Conservation (phyloP, 176 grass and related monocot genomes). For the Cymbopogon citratus region DNA sequence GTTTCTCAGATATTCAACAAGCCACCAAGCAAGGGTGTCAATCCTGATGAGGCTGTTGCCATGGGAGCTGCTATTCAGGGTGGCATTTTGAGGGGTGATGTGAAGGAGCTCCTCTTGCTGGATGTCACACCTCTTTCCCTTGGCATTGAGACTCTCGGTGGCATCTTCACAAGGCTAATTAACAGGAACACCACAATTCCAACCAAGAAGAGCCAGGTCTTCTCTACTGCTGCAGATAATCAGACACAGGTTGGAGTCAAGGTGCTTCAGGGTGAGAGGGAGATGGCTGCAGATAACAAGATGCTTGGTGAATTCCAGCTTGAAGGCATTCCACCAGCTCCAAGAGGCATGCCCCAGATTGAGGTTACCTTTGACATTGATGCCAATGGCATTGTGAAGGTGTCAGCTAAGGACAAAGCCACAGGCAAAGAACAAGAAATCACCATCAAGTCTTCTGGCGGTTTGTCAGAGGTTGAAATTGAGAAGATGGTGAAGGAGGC, state of each 20-base stretch:
- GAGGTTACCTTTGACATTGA: slow-evolving; percentile 95
- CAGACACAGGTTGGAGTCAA: slow-evolving; percentile 84
- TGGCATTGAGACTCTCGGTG: slow-evolving; percentile 92
- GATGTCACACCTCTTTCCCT: slow-evolving; percentile 96
- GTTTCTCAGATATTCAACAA: slow-evolving; percentile 91
- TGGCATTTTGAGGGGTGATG: slow-evolving; percentile 94
- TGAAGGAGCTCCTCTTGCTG: slow-evolving; percentile 96
- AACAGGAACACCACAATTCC: slow-evolving; percentile 96
- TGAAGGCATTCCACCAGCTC: slow-evolving; percentile 85
- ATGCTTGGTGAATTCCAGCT: slow-evolving; percentile 96
- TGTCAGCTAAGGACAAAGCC: slow-evolving; percentile 85
- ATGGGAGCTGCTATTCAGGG: slow-evolving; percentile 92
- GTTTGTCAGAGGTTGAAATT: slow-evolving; percentile 82
- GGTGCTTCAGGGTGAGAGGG: slow-evolving; percentile 97
- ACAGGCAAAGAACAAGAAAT: slow-evolving; percentile 92
- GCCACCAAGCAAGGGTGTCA: slow-evolving; percentile 89
- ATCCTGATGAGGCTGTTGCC: slow-evolving; percentile 96
- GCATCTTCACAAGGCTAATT: slow-evolving; percentile 95
- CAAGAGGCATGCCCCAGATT: slow-evolving; percentile 86
- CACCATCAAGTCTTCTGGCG: slow-evolving; percentile 93
- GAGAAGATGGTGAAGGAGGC: slow-evolving; percentile 97
- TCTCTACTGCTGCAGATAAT: slow-evolving; percentile 90
- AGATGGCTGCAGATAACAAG: slow-evolving; percentile 93
- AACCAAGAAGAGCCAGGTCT: slow-evolving; percentile 93
- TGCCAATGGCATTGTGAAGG: slow-evolving; percentile 96